Conservation (phyloP, 106 monocot genomes). For the Apostasia ramifera region DNA sequence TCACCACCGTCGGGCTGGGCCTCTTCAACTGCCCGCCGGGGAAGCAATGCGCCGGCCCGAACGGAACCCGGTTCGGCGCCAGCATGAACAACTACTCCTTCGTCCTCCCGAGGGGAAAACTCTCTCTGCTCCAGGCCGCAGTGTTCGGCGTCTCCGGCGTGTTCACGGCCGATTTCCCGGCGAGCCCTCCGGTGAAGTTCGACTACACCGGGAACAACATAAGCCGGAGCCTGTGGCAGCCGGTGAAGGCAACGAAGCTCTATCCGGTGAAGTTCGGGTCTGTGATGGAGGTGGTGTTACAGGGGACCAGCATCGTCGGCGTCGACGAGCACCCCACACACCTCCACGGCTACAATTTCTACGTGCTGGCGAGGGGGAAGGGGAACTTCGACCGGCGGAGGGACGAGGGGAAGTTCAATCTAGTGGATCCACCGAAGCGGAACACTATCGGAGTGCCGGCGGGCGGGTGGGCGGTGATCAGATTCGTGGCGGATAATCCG, state of each 20-base stretch:
- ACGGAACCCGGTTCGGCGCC: conserved; percentile 29
- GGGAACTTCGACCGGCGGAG: conserved; percentile 40
- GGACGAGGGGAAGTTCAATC: conserved; percentile 39
- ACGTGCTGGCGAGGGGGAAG: conserved; percentile 36
- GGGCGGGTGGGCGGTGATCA: conserved; percentile 54
- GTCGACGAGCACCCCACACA: conserved; percentile 61
- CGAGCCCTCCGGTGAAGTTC: conserved; percentile 24
- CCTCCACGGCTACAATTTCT: conserved; percentile 60
- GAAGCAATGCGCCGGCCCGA: conserved; percentile 26
- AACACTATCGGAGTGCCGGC: conserved; percentile 63
- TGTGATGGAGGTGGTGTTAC: conserved; percentile 44
- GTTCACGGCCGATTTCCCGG: conserved; percentile 54
- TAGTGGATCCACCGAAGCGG: conserved; percentile 47
- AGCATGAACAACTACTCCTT: conserved; percentile 70
- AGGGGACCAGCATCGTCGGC: conserved; percentile 46
- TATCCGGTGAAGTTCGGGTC: conserved; percentile 31
- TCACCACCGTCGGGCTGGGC: conserved; percentile 52
- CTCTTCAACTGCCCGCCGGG: conserved; percentile 29
- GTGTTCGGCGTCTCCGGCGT: conserved; percentile 24
- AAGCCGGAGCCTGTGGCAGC: conserved; percentile 19
- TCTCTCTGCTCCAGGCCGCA: conserved; percentile 49
- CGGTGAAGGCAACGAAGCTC: conserved; percentile 32
- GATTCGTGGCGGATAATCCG: conserved; percentile 58
- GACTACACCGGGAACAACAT: conserved; percentile 43
- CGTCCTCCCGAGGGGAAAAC: conserved; percentile 14